Percentiles rank a stretch among this genome's conserved stretches.
Evolutionary conservation across 371 early-diverging fungal species (phyloP).

Genomic region (Mucor velutinosus): DNA sequence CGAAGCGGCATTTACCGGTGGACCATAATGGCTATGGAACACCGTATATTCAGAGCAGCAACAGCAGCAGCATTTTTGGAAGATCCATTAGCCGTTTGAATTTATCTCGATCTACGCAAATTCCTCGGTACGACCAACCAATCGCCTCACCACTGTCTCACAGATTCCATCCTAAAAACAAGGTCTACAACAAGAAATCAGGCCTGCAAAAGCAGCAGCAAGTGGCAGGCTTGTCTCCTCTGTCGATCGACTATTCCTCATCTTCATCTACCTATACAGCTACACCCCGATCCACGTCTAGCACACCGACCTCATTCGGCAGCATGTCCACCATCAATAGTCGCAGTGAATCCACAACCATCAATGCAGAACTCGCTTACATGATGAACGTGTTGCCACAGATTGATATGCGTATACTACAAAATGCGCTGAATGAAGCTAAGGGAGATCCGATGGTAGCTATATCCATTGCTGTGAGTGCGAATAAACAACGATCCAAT

Average conservation of each 20-base stretch:
- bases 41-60: not conserved
- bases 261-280: not conserved
- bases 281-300: slow-evolving; percentile 17
- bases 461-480: slow-evolving; percentile 20
- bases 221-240: not conserved
- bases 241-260: not conserved
- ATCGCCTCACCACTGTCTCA: not conserved
- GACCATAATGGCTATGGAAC: not conserved
- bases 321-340: not conserved
- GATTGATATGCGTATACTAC: slow-evolving; percentile 16
- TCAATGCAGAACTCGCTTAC: slow-evolving; percentile 10
- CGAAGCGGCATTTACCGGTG: not conserved
- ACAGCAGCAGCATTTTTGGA: slow-evolving; percentile 19
- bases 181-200: not conserved
- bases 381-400: slow-evolving; percentile 25
- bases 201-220: not conserved
- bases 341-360: not conserved
- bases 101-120: slow-evolving; percentile 16
- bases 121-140: slow-evolving; percentile 19
- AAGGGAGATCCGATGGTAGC: slow-evolving; percentile 29
- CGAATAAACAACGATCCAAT: slow-evolving; percentile 2
- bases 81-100: slow-evolving; percentile 21
- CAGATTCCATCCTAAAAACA: not conserved
- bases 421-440: slow-evolving; percentile 22
- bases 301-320: slow-evolving; percentile 18